These are phyloP conservation scores for Triticum turgidum DNA, from an alignment of 176 grass and related monocot genomes.

Conservation along the genomic window DNA sequence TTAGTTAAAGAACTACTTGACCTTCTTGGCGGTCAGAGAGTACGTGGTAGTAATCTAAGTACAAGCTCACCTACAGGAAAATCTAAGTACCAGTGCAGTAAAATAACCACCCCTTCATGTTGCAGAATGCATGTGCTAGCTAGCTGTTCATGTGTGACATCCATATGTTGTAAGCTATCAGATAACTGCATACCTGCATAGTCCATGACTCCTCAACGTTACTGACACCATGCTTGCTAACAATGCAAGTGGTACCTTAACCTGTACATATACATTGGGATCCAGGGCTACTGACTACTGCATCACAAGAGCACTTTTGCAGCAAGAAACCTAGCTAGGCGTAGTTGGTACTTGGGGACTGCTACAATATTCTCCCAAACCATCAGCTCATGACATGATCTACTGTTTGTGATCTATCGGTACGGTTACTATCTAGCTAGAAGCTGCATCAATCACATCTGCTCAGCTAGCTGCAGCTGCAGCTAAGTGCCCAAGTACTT, in stretches of 20 bases:
- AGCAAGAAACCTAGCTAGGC: constrained; percentile 24
- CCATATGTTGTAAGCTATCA: neutral
- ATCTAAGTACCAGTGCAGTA: constrained; percentile 30
- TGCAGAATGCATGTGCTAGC: constrained; percentile 18
- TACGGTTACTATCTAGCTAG: neutral
- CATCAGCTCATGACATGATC: constrained; percentile 12
- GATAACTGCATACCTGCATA: neutral
- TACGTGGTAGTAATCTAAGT: neutral
- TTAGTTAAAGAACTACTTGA: constrained; percentile 25
- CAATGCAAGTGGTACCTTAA: constrained; percentile 22
- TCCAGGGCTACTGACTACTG: constrained; percentile 2
- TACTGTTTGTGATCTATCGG: constrained; percentile 1
- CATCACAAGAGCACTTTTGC: constrained; percentile 21
- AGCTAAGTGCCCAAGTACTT: constrained; percentile 16
- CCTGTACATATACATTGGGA: constrained; percentile 17
- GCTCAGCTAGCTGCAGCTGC: constrained; percentile 9
- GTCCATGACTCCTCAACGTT: neutral
- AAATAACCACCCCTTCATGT: constrained; percentile 30
- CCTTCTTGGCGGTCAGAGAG: constrained; percentile 19
- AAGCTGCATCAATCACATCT: constrained; percentile 19
- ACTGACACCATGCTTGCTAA: constrained; percentile 17
- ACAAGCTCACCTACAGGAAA: neutral
- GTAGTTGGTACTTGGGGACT: constrained; percentile 5
- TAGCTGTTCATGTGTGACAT: constrained; percentile 41
- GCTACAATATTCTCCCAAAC: constrained; percentile 15